A percentile compares a stretch with the other conserved stretches of the same genome.
phyloP scores from a whole-genome alignment of 345 rosid genomes.

The Salix purpurea region DNA sequence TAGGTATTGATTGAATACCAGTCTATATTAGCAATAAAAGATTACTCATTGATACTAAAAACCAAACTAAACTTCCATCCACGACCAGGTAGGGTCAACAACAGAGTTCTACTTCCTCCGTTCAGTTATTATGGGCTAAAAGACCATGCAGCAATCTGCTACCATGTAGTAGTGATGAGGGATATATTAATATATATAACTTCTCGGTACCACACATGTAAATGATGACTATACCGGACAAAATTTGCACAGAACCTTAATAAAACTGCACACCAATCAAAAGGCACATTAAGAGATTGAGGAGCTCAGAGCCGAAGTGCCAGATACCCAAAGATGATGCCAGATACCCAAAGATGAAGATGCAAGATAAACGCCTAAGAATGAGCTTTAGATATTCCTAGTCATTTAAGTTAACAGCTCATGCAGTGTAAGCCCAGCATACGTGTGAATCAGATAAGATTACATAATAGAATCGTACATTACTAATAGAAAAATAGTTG shows the following conservation, averaged over 20 bases:
- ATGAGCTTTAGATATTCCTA: no score
- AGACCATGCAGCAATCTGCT: neutral
- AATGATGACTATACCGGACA: neutral
- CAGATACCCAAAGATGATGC: neutral
- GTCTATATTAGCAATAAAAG: neutral
- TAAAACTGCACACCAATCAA: neutral
- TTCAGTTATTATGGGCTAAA: neutral
- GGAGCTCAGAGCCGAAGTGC: neutral
- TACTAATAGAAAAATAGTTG: neutral
- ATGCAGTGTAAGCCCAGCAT: neutral
- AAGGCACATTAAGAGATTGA: neutral
- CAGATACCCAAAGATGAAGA: neutral
- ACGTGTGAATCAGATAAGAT: neutral
- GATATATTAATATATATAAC: neutral
- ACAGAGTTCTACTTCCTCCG: neutral
- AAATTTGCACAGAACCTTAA: neutral
- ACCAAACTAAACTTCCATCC: neutral
- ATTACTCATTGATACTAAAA: neutral
- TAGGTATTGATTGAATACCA: neutral
- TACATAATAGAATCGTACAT: neutral
- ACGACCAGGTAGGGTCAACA: neutral
- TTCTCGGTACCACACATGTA: neutral
- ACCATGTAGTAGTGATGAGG: neutral
- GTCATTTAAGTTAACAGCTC: neutral
- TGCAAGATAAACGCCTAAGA: neutral